Conservation (phyloP, 495 filamentous ascomycete genomes). For the Pyronema omphalodes region DNA sequence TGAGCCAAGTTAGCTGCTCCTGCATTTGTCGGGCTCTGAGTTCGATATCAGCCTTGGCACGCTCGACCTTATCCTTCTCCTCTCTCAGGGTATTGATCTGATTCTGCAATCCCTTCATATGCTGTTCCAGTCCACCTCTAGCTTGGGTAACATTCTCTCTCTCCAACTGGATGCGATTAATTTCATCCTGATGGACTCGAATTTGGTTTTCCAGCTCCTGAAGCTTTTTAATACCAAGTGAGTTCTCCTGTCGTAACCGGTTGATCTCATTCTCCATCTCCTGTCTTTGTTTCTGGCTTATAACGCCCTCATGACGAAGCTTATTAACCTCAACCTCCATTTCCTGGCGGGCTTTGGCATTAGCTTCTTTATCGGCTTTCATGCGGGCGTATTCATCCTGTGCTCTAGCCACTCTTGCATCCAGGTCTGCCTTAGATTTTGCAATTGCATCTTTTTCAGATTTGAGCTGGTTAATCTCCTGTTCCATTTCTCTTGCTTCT, state of each 20-base stretch:
- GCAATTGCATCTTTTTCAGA: conserved; percentile 16
- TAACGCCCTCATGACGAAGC: conserved; percentile 32
- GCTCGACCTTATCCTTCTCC: not conserved
- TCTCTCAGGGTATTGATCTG: not conserved
- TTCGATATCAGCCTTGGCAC: not conserved
- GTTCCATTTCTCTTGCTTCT: conserved; percentile 14
- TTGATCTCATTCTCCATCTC: not conserved
- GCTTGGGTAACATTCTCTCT: not conserved
- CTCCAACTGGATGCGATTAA: not conserved
- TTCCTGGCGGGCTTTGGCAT: conserved; percentile 11
- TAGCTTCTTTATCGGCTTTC: conserved; percentile 16
- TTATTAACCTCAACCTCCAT: conserved; percentile 32
- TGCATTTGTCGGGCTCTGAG: conserved; percentile 20
- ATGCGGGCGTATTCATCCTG: conserved; percentile 8
- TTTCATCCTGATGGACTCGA: not conserved
- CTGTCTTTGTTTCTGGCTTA: not conserved
- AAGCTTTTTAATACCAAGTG: not conserved
- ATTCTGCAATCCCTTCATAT: not conserved
- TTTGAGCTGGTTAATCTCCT: conserved; percentile 9
- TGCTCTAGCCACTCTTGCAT: conserved; percentile 28
- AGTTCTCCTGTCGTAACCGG: not conserved
- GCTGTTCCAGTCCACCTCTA: not conserved
- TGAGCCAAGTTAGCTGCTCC: not conserved
- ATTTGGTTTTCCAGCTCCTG: not conserved
- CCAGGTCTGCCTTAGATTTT: conserved; percentile 14